Percentiles rank a stretch among this genome's conserved stretches.
Conservation (phyloP, 2,329 filamentous ascomycete genomes). For the Fusarium stilboides region DNA sequence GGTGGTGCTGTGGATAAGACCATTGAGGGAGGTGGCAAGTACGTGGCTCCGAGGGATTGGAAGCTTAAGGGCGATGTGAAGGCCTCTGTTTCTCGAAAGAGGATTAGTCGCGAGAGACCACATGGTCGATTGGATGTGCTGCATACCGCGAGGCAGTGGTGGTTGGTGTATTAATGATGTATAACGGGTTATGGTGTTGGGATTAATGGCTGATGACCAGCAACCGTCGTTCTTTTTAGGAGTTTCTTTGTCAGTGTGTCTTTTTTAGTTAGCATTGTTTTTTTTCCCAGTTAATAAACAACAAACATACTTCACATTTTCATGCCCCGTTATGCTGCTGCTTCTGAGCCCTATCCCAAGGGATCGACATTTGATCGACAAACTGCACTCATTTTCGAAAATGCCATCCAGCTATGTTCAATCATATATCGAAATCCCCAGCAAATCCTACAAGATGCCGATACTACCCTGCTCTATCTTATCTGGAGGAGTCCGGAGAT, state of each 20-base stretch:
- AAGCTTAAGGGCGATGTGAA: slow-evolving; percentile 35
- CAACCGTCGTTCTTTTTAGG: neutral
- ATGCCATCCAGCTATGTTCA: too few species aligned
- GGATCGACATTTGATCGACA: too few species aligned
- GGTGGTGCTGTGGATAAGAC: slow-evolving; percentile 32
- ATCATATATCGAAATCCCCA: neutral
- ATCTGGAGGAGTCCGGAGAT: neutral
- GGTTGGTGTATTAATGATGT: slow-evolving; percentile 28
- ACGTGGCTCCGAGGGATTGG: slow-evolving; percentile 38
- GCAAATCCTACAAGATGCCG: neutral
- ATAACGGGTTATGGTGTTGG: neutral
- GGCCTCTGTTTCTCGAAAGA: slow-evolving; percentile 1
- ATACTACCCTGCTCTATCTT: neutral
- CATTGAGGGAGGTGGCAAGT: slow-evolving; percentile 39
- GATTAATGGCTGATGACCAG: neutral
- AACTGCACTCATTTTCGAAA: too few species aligned
- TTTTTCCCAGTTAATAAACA: too few species aligned
- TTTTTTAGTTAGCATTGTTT: neutral
- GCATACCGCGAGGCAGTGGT: slow-evolving; percentile 36
- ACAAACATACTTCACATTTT: too few species aligned
- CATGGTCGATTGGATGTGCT: slow-evolving; percentile 35
- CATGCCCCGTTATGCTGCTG: too few species aligned
- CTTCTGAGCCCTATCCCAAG: too few species aligned
- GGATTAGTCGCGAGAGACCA: slow-evolving; percentile 11
- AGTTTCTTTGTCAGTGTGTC: neutral